Conservation (phyloP, 139 green algal genomes). For the Nannochloris sp. region DNA sequence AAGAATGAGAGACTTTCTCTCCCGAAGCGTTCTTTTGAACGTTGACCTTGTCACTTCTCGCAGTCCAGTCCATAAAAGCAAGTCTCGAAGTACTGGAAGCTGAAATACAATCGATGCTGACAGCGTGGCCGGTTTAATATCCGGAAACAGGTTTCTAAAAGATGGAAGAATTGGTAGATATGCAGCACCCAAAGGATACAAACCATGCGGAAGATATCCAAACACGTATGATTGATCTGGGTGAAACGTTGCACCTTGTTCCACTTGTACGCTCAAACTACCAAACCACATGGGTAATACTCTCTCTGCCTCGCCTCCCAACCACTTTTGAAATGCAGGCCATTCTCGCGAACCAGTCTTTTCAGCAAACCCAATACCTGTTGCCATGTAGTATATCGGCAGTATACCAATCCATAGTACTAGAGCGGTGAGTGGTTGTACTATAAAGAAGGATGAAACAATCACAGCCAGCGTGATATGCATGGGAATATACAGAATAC, state of each 20-base stretch:
- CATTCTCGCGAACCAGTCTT: constrained; percentile 65
- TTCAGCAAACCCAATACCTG: constrained; percentile 37
- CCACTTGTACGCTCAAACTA: constrained; percentile 35
- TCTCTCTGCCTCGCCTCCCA: constrained; percentile 39
- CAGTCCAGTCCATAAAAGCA: constrained; percentile 14
- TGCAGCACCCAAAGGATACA: constrained; percentile 68
- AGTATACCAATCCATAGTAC: constrained; percentile 36
- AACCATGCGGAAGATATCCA: constrained; percentile 67
- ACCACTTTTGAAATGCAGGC: constrained; percentile 45
- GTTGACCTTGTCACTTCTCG: constrained; percentile 48
- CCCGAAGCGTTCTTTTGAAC: constrained; percentile 49
- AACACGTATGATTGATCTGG: constrained; percentile 48
- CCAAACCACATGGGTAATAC: constrained; percentile 57
- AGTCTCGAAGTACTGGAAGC: constrained; percentile 19
- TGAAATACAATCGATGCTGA: constrained; percentile 51
- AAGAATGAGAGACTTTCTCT: constrained; percentile 58
- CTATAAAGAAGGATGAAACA: constrained; percentile 23
- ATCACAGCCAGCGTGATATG: neutral
- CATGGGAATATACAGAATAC: constrained; percentile 8
- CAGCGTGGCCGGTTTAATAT: constrained; percentile 38
- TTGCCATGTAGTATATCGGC: constrained; percentile 55
- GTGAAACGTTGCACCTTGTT: constrained; percentile 13
- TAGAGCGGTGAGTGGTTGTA: constrained; percentile 19
- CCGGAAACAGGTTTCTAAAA: constrained; percentile 14
- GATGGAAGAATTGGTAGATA: constrained; percentile 45